Base-by-base conservation (phyloP, 345 rosid species). In the Brassica juncea region DNA sequence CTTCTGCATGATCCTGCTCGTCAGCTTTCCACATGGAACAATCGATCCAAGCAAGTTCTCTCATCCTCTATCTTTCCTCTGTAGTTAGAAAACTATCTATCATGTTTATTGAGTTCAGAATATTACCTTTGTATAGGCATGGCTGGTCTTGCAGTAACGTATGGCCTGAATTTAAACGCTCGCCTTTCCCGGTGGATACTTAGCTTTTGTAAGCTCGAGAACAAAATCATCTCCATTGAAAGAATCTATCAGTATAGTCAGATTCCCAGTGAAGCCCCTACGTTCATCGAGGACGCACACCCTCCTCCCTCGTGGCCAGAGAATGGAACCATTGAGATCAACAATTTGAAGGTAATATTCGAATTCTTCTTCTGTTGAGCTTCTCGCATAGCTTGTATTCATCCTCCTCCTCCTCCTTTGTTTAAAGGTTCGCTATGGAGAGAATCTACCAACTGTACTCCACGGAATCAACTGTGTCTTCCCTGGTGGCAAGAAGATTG, bases 91-190 rank as follows among this genome's bases (percentile, higher is more conserved):
- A 21, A 21, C 23, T 21, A 21, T 21, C 23, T 21, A 21, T 21
- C 23, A 21, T 21, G 23, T 21, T 47, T 47, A 47, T 4, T 47
- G 42, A 32, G 57, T 47, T 42, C 71, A 73, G 72, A 31, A 85
- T 66, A 54, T 59, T 59, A 32, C 19, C 31, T 82, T 39, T 78
- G 70, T 79, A 57, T 23, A 95, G 99, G 98, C 82, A 95, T 95
- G 99, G 98, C 99, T 8, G 99, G 99, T 74, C 98, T 95, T 73
- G 99, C 99, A 47, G 98, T 95, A 72, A 95, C 99, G 11, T 95
- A 95, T 72, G 99, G 99, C 62, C 98, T 95, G 73, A 95, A 95
- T 83, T 86, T 95, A 79, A 95, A 95, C 69, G 98, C 97, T 68
- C 97, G 99, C 47, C 79, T 95, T 59, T 95, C 99, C 21, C 84